A percentile compares a stretch with the other conserved stretches of the same genome.
These are phyloP conservation scores for Komagataea norvegica DNA, from an alignment of 1,139 yeast species.

Conservation along the genomic window DNA sequence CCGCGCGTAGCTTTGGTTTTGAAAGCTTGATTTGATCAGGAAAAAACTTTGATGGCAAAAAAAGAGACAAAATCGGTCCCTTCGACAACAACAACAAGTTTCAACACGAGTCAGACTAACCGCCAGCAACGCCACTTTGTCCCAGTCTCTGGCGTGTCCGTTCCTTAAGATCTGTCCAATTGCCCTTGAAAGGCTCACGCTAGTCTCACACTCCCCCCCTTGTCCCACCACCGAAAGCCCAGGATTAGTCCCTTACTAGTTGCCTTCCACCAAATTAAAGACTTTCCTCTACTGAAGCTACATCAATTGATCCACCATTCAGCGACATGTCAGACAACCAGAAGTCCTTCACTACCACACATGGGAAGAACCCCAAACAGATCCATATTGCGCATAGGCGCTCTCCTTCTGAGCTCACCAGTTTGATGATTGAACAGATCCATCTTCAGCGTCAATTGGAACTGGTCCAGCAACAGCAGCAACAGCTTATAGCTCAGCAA, in stretches of 20 bases:
- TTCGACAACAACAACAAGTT: background rate
- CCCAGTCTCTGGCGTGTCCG: background rate
- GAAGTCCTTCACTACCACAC: conserved; percentile 29
- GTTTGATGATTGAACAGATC: conserved; percentile 88
- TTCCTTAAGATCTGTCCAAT: background rate
- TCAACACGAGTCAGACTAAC: background rate
- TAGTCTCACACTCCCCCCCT: background rate
- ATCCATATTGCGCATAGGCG: conserved; percentile 92
- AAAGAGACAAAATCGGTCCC: background rate
- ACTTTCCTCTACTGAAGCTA: too few species aligned
- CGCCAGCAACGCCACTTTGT: background rate
- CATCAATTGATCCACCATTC: too few species aligned
- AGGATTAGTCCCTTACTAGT: background rate
- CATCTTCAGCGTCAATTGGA: conserved; percentile 91
- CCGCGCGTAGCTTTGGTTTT: background rate
- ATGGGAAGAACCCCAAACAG: conserved; percentile 42
- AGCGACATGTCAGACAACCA: conserved; percentile 14
- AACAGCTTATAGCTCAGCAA: conserved; percentile 70
- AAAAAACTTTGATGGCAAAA: background rate
- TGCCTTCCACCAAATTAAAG: background rate
- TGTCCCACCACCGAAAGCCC: background rate
- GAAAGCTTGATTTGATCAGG: background rate
- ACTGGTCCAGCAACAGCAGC: conserved; percentile 86
- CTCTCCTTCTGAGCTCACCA: conserved; percentile 92
- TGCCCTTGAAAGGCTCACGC: background rate